These are phyloP conservation scores for Pseudocercospora eumusae DNA, from an alignment of 2,329 filamentous ascomycete species.

Conservation along the genomic window DNA sequence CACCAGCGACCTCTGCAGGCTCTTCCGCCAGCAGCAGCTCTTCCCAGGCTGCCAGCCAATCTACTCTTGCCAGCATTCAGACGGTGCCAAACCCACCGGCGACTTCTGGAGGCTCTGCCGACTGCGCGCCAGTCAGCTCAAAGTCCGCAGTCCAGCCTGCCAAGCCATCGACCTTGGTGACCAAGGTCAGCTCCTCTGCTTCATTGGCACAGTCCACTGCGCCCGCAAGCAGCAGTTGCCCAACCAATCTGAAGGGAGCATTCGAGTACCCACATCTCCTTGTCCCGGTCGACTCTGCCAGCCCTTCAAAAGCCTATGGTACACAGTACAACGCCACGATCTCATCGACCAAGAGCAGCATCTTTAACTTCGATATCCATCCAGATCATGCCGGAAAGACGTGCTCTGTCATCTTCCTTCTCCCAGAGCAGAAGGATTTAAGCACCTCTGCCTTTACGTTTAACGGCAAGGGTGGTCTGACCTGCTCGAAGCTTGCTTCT, in stretches of 20 bases:
- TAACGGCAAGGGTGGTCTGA: conserved; percentile 29
- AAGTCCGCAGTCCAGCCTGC: background rate
- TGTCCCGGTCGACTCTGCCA: conserved; percentile 58
- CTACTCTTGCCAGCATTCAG: conserved; percentile 13
- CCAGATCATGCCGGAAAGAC: conserved; percentile 55
- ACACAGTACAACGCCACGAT: conserved; percentile 60
- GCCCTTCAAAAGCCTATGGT: conserved; percentile 56
- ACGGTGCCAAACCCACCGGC: background rate
- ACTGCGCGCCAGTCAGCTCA: conserved; percentile 6
- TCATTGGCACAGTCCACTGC: conserved; percentile 5
- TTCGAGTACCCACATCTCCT: conserved; percentile 62
- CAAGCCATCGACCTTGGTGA: background rate
- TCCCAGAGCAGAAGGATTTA: conserved; percentile 60
- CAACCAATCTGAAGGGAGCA: conserved; percentile 37
- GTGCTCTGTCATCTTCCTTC: conserved; percentile 67
- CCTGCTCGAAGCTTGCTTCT: conserved; percentile 44
- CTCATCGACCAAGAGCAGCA: conserved; percentile 55
- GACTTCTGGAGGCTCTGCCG: conserved; percentile 40
- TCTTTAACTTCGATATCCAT: conserved; percentile 71
- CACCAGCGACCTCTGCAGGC: background rate
- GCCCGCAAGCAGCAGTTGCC: conserved; percentile 29
- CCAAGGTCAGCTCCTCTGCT: background rate
- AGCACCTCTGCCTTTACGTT: conserved; percentile 60
- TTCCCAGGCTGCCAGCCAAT: conserved; percentile 18
- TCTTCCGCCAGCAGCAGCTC: conserved; percentile 46